These are phyloP conservation scores for Exophiala bonariae DNA, from an alignment of 2,329 filamentous ascomycete species.

Conservation along the genomic window DNA sequence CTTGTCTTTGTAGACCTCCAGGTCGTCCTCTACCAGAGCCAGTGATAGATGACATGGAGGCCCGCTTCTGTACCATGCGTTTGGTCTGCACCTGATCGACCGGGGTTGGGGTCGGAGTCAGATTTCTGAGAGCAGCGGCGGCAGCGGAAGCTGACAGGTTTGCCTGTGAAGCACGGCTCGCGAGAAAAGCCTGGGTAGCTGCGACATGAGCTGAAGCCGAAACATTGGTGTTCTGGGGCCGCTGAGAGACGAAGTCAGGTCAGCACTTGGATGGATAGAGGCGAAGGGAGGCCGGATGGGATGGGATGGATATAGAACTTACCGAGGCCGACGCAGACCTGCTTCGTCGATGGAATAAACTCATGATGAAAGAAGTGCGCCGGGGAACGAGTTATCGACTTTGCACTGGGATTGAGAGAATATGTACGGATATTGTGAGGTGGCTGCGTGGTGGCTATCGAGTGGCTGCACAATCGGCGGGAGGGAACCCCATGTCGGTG, in stretches of 20 bases:
- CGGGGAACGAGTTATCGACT: too few relatives aligned
- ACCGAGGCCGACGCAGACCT: constrained; percentile 34
- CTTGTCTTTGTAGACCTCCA: constrained; percentile 59
- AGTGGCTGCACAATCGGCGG: too few relatives aligned
- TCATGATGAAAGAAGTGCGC: constrained; percentile 18
- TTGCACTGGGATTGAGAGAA: too few relatives aligned
- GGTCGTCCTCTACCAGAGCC: constrained; percentile 27
- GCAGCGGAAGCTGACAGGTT: constrained; percentile 80
- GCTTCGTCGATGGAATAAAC: constrained; percentile 34
- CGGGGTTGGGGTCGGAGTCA: constrained; percentile 74
- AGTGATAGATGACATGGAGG: constrained; percentile 33
- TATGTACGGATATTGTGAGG: too few relatives aligned
- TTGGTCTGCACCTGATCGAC: constrained; percentile 85
- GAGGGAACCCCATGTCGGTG: too few relatives aligned
- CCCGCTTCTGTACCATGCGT: constrained; percentile 71
- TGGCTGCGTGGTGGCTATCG: too few relatives aligned
- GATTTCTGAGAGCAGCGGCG: constrained; percentile 78
- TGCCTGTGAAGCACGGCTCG: constrained; percentile 61
- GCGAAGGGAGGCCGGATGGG: constrained; percentile 8
- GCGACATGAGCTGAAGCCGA: constrained; percentile 75
- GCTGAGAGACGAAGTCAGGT: constrained; percentile 24
- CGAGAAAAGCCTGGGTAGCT: constrained; percentile 77
- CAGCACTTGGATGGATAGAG: constrained; percentile 13
- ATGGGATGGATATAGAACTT: constrained; percentile 12
- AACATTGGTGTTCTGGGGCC: constrained; percentile 64